A percentile compares a stretch with the other conserved stretches of the same genome.
Evolutionary conservation across 2,329 filamentous ascomycete species (phyloP).

Genomic region (Botrytis paeoniae): DNA sequence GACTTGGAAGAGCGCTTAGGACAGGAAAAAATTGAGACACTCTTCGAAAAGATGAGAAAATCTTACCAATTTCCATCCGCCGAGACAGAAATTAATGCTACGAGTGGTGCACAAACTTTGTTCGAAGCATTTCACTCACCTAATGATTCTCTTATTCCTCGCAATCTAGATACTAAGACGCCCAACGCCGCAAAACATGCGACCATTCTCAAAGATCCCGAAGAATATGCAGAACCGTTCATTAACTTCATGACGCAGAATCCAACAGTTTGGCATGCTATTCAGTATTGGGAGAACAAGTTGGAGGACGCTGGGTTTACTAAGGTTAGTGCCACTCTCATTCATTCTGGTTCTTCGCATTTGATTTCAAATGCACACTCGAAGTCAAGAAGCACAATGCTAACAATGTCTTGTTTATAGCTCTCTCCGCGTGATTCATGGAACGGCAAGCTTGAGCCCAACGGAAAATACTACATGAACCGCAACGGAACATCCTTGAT

Average conservation of each 20-base stretch:
- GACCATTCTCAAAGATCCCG: slow-evolving; percentile 42
- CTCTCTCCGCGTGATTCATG: slow-evolving; percentile 79
- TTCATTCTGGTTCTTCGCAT: background rate
- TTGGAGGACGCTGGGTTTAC: slow-evolving; percentile 70
- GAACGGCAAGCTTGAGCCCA: slow-evolving; percentile 66
- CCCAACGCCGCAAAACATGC: background rate
- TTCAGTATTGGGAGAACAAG: slow-evolving; percentile 72
- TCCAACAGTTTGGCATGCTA: slow-evolving; percentile 90
- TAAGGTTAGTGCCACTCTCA: slow-evolving; percentile 50
- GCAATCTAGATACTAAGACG: background rate
- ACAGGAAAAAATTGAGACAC: background rate
- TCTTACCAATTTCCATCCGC: background rate
- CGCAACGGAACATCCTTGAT: slow-evolving; percentile 85
- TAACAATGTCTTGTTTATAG: slow-evolving; percentile 39
- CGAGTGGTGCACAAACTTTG: slow-evolving; percentile 21
- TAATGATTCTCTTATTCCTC: background rate
- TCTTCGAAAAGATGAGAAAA: background rate
- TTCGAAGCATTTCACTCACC: slow-evolving; percentile 26
- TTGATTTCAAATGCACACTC: background rate
- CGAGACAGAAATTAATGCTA: too few relatives aligned
- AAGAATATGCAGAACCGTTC: slow-evolving; percentile 78
- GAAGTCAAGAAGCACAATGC: background rate
- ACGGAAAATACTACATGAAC: slow-evolving; percentile 85
- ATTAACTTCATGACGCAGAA: slow-evolving; percentile 84
- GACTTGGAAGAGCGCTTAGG: background rate